Evolutionary conservation across 768 basidiomycete species (phyloP).

Genomic region (Pisolithus marmoratus): DNA sequence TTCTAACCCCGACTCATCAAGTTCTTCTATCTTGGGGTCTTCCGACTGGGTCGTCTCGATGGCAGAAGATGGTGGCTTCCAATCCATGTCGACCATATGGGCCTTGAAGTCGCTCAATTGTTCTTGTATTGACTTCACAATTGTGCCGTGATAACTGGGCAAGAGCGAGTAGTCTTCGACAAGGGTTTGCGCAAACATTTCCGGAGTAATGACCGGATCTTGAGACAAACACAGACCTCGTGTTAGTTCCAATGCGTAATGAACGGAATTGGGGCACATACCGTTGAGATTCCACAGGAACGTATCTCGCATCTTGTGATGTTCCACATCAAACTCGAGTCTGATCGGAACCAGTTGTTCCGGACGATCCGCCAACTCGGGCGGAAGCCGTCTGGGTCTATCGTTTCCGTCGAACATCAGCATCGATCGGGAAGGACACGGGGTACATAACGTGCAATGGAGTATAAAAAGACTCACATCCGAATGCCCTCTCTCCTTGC

Average conservation of each 20-base stretch:
- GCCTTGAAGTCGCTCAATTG: slow-evolving; percentile 78
- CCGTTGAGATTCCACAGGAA: slow-evolving; percentile 97
- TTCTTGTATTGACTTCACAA: slow-evolving; percentile 82
- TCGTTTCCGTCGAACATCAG: slow-evolving; percentile 10
- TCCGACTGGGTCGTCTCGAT: slow-evolving; percentile 20
- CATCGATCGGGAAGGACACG: not conserved
- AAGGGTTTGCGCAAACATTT: slow-evolving; percentile 83
- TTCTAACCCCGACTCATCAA: slow-evolving; percentile 25
- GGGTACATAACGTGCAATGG: not conserved
- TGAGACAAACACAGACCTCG: not conserved
- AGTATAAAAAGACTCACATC: slow-evolving; percentile 51
- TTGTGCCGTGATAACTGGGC: slow-evolving; percentile 54
- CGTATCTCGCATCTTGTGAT: slow-evolving; percentile 90
- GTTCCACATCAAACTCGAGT: slow-evolving; percentile 95
- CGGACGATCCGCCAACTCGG: slow-evolving; percentile 51
- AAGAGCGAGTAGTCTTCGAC: slow-evolving; percentile 87
- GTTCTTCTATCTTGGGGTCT: slow-evolving; percentile 21
- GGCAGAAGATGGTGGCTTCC: slow-evolving; percentile 12
- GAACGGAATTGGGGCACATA: slow-evolving; percentile 31
- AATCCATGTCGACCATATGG: slow-evolving; percentile 53
- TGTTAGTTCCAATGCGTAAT: not conserved
- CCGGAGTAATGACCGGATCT: slow-evolving; percentile 90
- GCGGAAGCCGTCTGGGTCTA: slow-evolving; percentile 57
- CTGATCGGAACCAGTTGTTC: slow-evolving; percentile 92
- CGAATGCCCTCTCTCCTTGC: slow-evolving; percentile 64